Evolutionary conservation across 768 basidiomycete species (phyloP).

Genomic region (Dioszegia hungarica): DNA sequence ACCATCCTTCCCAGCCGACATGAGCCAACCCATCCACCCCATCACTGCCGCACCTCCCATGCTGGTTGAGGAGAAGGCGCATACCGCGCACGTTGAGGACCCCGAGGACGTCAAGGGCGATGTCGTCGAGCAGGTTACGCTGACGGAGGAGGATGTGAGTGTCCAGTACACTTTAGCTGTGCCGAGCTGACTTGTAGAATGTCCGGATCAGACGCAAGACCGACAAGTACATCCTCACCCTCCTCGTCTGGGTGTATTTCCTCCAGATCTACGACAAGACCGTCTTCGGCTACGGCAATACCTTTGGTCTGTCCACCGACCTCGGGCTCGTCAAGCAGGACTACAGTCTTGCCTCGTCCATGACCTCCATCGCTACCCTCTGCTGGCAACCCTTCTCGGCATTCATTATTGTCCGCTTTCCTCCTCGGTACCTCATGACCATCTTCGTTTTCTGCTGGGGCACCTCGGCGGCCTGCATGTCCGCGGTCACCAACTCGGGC

Average conservation of each 20-base stretch:
- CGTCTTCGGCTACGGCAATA: slow-evolving; percentile 4
- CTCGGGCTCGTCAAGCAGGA: slow-evolving; percentile 3
- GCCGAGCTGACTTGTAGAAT: no score
- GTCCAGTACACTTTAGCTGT: no score
- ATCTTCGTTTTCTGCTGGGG: slow-evolving; percentile 25
- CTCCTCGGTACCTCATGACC: slow-evolving; percentile 31
- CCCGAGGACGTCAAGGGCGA: no score
- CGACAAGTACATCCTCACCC: not conserved
- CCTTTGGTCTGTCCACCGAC: slow-evolving; percentile 10
- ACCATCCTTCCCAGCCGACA: no score
- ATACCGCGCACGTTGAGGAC: no score
- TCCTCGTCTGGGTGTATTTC: slow-evolving; percentile 39
- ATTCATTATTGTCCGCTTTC: slow-evolving; percentile 38
- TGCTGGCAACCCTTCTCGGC: slow-evolving; percentile 38
- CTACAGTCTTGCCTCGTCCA: slow-evolving; percentile 17
- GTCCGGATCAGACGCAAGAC: not conserved
- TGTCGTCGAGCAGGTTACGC: no score
- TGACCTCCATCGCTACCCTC: slow-evolving; percentile 16
- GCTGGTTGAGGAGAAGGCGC: no score
- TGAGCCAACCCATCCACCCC: no score
- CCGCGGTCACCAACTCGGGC: slow-evolving; percentile 14
- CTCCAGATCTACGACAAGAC: slow-evolving; percentile 46
- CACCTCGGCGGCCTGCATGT: slow-evolving; percentile 7
- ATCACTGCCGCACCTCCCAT: no score
- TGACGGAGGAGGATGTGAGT: no score